phyloP scores from a whole-genome alignment of 257 asterid genomes.

The Gynochthodes officinalis region DNA sequence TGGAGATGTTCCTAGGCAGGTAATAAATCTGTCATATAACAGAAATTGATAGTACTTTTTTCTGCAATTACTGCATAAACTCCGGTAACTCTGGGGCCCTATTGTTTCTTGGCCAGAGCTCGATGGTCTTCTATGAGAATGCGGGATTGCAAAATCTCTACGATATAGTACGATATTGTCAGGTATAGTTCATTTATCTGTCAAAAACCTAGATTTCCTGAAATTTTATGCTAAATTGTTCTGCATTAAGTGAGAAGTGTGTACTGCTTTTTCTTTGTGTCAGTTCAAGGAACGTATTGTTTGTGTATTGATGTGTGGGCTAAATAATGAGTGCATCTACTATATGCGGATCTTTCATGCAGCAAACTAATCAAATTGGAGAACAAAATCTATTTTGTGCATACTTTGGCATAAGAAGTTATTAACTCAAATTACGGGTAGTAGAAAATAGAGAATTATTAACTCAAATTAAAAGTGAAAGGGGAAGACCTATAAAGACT shows the following conservation, averaged over 20 bases:
- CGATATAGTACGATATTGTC: constrained; percentile 73
- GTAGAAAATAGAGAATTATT: too few relatives aligned
- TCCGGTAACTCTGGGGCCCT: constrained; percentile 19
- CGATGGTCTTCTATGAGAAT: constrained; percentile 97
- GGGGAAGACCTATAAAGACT: too few relatives aligned
- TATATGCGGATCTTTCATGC: too few relatives aligned
- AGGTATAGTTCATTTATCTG: constrained; percentile 46
- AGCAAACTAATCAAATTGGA: too few relatives aligned
- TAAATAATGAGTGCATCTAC: too few relatives aligned
- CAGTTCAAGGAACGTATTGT: too few relatives aligned
- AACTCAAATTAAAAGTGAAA: too few relatives aligned
- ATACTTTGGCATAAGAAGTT: too few relatives aligned
- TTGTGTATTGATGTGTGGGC: too few relatives aligned
- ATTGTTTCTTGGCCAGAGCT: constrained; percentile 62
- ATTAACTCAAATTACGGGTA: too few relatives aligned
- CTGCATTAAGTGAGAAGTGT: not conserved
- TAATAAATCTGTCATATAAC: constrained; percentile 33
- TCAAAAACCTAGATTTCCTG: not conserved
- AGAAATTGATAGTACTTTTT: constrained; percentile 5
- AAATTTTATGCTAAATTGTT: not conserved
- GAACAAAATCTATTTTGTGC: too few relatives aligned
- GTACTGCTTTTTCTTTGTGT: not conserved
- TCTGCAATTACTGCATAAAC: constrained; percentile 7
- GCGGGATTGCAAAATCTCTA: constrained; percentile 92
- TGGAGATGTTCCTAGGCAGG: constrained; percentile 97